Percentiles rank a stretch among this genome's conserved stretches.
phyloP scores from a whole-genome alignment of 768 basidiomycete species.

The Clitopilus hobsonii region DNA sequence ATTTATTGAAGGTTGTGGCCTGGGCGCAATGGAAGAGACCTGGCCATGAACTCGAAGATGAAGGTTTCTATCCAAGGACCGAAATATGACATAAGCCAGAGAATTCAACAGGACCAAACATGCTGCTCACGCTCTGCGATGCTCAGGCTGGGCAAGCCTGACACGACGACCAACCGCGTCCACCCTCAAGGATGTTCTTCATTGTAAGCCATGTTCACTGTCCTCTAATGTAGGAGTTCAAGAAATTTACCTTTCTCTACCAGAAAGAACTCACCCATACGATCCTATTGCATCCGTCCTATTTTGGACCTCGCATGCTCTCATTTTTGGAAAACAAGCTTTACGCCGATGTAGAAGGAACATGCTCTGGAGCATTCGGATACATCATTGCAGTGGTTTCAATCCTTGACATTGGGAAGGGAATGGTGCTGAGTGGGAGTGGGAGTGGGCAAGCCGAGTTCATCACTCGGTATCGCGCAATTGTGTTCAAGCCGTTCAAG shows the following conservation, averaged over 20 bases:
- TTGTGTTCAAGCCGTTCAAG: constrained; percentile 99
- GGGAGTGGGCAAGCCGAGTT: constrained; percentile 97
- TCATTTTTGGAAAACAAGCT: constrained; percentile 91
- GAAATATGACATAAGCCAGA: too few relatives aligned
- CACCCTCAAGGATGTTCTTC: constrained; percentile 62
- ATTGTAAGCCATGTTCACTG: constrained; percentile 43
- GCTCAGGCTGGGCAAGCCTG: too few relatives aligned
- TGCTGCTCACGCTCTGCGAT: too few relatives aligned
- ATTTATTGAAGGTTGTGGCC: too few relatives aligned
- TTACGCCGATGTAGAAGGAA: constrained; percentile 95
- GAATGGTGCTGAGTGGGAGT: constrained; percentile 84
- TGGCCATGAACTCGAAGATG: too few relatives aligned
- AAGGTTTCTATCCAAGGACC: too few relatives aligned
- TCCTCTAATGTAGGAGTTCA: background rate
- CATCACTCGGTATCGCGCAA: constrained; percentile 88
- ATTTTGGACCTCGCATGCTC: constrained; percentile 95
- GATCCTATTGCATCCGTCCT: constrained; percentile 95
- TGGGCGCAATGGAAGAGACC: too few relatives aligned
- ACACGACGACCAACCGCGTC: background rate
- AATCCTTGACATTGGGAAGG: constrained; percentile 88
- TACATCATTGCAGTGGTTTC: constrained; percentile 92
- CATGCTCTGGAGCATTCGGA: constrained; percentile 92
- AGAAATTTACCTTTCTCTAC: too few relatives aligned
- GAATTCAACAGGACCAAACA: too few relatives aligned
- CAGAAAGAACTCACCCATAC: constrained; percentile 98